Conservation (phyloP, 2,329 filamentous ascomycete genomes). For the Penicillium concentricum region DNA sequence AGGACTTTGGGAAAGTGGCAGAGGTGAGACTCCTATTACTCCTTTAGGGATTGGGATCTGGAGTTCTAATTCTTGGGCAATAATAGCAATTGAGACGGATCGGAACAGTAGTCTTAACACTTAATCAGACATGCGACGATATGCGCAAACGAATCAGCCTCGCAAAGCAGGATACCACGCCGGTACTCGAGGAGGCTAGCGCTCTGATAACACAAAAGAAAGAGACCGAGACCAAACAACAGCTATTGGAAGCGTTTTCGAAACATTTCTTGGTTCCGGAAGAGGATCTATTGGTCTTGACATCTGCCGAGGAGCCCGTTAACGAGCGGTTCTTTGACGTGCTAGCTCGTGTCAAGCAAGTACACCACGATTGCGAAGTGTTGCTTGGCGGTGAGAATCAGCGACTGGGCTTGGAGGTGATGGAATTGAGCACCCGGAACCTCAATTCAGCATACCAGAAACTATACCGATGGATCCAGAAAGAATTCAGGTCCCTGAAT, state of each 20-base stretch:
- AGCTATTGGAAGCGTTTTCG: conserved; percentile 72
- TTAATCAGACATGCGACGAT: conserved; percentile 76
- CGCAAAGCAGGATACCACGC: conserved; percentile 71
- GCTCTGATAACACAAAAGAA: conserved; percentile 69
- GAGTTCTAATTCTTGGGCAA: conserved; percentile 15
- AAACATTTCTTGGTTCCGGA: conserved; percentile 82
- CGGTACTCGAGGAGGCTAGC: conserved; percentile 74
- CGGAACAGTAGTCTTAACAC: conserved; percentile 69
- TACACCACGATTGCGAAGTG: conserved; percentile 84
- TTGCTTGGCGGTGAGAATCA: conserved; percentile 89
- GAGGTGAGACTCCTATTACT: conserved; percentile 58
- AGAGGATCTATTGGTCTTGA: conserved; percentile 73
- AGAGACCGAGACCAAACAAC: conserved; percentile 76
- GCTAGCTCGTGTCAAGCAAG: conserved; percentile 76
- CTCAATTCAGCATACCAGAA: conserved; percentile 92
- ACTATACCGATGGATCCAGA: conserved; percentile 90
- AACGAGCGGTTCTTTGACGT: conserved; percentile 80
- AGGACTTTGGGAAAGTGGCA: conserved; percentile 84
- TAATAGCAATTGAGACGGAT: conserved; percentile 80
- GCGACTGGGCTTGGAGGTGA: conserved; percentile 80
- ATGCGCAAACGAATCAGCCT: conserved; percentile 75
- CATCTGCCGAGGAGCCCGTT: conserved; percentile 75
- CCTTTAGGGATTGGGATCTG: background rate
- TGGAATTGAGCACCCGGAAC: conserved; percentile 84
- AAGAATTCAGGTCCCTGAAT: conserved; percentile 87